Percentiles rank a stretch among this genome's conserved stretches.
Conservation (phyloP, 805 yeast genomes). For the Metschnikowia hibisci region DNA sequence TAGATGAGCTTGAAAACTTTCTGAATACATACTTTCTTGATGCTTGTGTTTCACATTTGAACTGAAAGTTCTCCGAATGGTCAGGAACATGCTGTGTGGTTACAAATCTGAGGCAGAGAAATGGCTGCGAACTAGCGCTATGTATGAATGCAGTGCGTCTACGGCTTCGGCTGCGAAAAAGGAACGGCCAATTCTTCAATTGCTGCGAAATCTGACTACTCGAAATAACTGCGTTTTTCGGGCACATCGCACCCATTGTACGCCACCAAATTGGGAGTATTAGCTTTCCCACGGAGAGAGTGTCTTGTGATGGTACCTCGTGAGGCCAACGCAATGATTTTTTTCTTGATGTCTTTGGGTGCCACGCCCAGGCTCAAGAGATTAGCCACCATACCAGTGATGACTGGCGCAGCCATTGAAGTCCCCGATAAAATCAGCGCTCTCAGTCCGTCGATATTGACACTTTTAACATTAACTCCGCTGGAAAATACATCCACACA, state of each 20-base stretch:
- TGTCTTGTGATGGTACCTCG: slow-evolving; percentile 4
- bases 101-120: slow-evolving; percentile 1
- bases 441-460: slow-evolving; percentile 32
- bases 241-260: slow-evolving; percentile 19
- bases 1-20: neutral
- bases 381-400: slow-evolving; percentile 17
- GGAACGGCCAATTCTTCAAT: too few relatives aligned
- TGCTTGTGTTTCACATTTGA: neutral
- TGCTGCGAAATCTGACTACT: neutral
- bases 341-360: slow-evolving; percentile 10
- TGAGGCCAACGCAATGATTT: slow-evolving; percentile 12
- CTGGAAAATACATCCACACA: slow-evolving; percentile 86
- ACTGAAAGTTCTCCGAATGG: slow-evolving; percentile 2
- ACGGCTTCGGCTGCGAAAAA: slow-evolving; percentile 4
- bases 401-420: slow-evolving; percentile 18
- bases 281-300: slow-evolving; percentile 9
- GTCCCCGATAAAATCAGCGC: slow-evolving; percentile 16
- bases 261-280: slow-evolving; percentile 17
- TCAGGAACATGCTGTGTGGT: slow-evolving; percentile 5
- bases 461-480: slow-evolving; percentile 65
- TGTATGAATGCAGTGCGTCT: slow-evolving; percentile 2
- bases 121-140: slow-evolving; percentile 2
- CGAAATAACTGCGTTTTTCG: neutral
- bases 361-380: slow-evolving; percentile 15
- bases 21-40: too few relatives aligned